phyloP scores from a whole-genome alignment of 768 basidiomycete genomes.

The Termitomyces sp. region DNA sequence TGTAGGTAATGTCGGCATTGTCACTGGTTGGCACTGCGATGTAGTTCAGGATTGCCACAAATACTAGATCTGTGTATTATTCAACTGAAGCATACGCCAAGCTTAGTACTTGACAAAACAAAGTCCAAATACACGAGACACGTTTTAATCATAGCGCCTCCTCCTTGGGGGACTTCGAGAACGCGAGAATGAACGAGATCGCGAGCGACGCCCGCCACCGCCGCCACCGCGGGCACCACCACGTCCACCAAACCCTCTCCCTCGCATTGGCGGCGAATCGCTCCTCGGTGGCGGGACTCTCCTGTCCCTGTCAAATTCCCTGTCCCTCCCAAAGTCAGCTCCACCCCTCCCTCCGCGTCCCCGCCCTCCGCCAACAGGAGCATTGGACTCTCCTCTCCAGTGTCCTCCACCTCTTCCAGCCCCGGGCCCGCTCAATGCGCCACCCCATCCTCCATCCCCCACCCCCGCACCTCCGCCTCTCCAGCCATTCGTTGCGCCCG shows the following conservation, averaged over 20 bases:
- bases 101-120: neutral
- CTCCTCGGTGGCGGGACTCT: conserved; percentile 47
- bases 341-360: conserved; percentile 36
- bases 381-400: conserved; percentile 68
- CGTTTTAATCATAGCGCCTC: conserved; percentile 27
- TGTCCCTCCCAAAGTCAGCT: conserved; percentile 24
- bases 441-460: conserved; percentile 44
- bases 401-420: conserved; percentile 56
- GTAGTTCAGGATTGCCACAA: no score
- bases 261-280: conserved; percentile 40
- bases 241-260: conserved; percentile 27
- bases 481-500: conserved; percentile 26
- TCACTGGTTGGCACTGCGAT: neutral
- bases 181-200: conserved; percentile 31
- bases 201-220: conserved; percentile 28
- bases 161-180: conserved; percentile 37
- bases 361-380: conserved; percentile 21
- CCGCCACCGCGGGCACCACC: conserved; percentile 19
- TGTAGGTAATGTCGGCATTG: conserved; percentile 10
- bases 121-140: neutral
- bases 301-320: conserved; percentile 18
- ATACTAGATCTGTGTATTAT: neutral
- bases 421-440: conserved; percentile 27
- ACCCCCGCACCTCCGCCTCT: conserved; percentile 21
- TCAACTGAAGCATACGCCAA: neutral